These are phyloP conservation scores for Protomyces pachydermus DNA, from an alignment of 1,139 yeast genomes.

Conservation along the genomic window DNA sequence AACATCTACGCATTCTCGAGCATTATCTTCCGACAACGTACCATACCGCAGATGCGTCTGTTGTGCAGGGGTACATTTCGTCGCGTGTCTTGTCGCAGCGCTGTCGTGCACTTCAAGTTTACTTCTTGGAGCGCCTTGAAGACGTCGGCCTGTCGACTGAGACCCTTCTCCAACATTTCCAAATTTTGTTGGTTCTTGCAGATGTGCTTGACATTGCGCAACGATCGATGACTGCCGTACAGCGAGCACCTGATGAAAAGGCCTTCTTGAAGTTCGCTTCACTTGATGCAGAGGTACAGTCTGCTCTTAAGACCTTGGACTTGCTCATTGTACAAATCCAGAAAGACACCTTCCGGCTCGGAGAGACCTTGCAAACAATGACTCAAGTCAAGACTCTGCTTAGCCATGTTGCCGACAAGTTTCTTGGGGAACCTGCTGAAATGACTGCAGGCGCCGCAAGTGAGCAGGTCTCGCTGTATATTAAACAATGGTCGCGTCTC, in stretches of 20 bases:
- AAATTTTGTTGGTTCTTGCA: not conserved
- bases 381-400: not conserved
- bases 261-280: not conserved
- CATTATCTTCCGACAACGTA: conserved; percentile 28
- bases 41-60: not conserved
- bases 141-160: not conserved
- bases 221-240: not conserved
- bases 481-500: not conserved
- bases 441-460: not conserved
- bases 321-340: not conserved
- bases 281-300: conserved; percentile 11
- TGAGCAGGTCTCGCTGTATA: not conserved
- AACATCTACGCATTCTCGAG: conserved; percentile 36
- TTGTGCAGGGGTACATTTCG: not conserved
- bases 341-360: not conserved
- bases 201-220: not conserved
- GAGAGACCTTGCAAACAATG: not conserved
- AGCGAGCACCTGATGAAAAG: not conserved
- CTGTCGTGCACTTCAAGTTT: not conserved
- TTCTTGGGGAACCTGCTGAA: not conserved
- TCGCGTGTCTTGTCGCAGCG: not conserved
- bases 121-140: not conserved
- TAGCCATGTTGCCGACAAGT: not conserved
- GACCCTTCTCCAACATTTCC: not conserved
- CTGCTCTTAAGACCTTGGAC: conserved; percentile 6